Base-by-base conservation (phyloP, 1,139 yeast species). In the Pichiaceae sp. region DNA sequence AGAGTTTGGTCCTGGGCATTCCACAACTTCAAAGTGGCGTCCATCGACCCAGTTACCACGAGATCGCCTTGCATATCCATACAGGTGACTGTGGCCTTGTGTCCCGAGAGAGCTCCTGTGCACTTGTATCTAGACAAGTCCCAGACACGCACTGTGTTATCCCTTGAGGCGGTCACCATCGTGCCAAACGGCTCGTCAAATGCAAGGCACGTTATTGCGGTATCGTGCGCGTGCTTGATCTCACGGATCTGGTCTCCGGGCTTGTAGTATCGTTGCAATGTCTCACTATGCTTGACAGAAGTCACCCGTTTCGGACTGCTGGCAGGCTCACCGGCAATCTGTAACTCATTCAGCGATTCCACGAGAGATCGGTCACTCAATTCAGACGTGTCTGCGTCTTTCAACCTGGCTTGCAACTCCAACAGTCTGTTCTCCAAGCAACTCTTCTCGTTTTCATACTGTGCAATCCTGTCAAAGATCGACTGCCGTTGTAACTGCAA, bases 11-110 rank as follows among this genome's bases (percentile, higher is more conserved):
- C n/a, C n/a, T n/a, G n/a, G 2, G 37, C 37, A 7, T 32, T 32
- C 97, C 98, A 93, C 32, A 91, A 59, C 48, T 96, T 68, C 19
- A 91, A 69, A 2, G 95, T 84, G 52, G 73, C 78, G 57, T 91
- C 98, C 96, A 86, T 87, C 18, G 95, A 81, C 11, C 86, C 86
- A 0, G 85, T 72, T 12, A 73, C 68, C 17, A 75, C 68, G 34
- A 73, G 49, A 31, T 64, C 60, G 21, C 69, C 71, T 33, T 72
- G 71, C 64, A 77, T 63, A 46, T 75, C 78, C 52, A 78, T 59
- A 44, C 81, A 75, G 36, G 63, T 64, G 4, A 78, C 78, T 4
- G 75, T 62, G 0, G 82, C 75, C 32, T 57, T 45, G 46, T 75
- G 81, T 16, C 80, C 81, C 41, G 66, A 70, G 37, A 75, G 56